Evolutionary conservation across 2,329 filamentous ascomycete genomes (phyloP).

Genomic region (Alternaria sp.): DNA sequence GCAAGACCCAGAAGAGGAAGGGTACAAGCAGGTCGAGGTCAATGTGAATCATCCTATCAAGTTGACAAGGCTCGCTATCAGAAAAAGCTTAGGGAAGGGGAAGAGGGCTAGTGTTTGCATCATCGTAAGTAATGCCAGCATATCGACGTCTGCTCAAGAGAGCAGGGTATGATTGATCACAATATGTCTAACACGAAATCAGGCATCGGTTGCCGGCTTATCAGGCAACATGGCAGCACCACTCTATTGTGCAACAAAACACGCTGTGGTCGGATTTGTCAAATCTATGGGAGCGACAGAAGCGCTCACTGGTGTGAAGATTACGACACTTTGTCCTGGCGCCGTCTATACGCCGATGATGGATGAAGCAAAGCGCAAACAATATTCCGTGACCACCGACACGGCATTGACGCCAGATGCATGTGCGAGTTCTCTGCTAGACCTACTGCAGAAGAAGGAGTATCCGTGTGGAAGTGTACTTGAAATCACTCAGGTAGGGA

Average conservation of each 20-base stretch:
- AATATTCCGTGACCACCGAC: slow-evolving; percentile 27
- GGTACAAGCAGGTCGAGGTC: slow-evolving; percentile 41
- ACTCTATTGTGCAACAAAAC: slow-evolving; percentile 44
- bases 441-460: slow-evolving; percentile 40
- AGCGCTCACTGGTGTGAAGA: slow-evolving; percentile 39
- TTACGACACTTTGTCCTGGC: slow-evolving; percentile 40
- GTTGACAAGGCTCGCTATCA: slow-evolving; percentile 40
- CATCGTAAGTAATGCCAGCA: slow-evolving; percentile 30
- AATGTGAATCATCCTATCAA: slow-evolving; percentile 45
- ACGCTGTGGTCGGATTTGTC: slow-evolving; percentile 43
- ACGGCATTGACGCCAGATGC: slow-evolving; percentile 28
- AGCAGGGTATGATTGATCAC: neutral
- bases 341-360: slow-evolving; percentile 39
- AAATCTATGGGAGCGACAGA: slow-evolving; percentile 39
- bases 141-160: neutral
- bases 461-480: slow-evolving; percentile 37
- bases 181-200: neutral
- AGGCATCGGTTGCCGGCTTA: slow-evolving; percentile 39
- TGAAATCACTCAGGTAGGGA: slow-evolving; percentile 30
- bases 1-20: slow-evolving; percentile 38
- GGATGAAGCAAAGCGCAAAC: slow-evolving; percentile 29
- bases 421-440: slow-evolving; percentile 32
- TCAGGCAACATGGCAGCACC: slow-evolving; percentile 36
- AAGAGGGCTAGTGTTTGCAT: slow-evolving; percentile 44
- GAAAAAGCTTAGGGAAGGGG: slow-evolving; percentile 34